These are phyloP conservation scores for Austroboletus rostrupii DNA, from an alignment of 1,284 basidiomycete species.

Conservation along the genomic window DNA sequence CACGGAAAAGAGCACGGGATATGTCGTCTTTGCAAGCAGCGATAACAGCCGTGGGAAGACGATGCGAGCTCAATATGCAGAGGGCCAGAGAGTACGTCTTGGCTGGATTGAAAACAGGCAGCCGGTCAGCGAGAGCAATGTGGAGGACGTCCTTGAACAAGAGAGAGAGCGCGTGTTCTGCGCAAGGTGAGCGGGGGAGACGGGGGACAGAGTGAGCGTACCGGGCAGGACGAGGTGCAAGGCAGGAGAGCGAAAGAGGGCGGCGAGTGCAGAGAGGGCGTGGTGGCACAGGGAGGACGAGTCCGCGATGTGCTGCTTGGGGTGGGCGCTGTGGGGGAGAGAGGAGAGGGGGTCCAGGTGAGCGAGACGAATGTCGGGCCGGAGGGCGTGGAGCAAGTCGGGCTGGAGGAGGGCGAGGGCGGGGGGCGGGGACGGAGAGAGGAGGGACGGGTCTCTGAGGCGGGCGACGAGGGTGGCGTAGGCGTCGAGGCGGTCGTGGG, in stretches of 20 bases:
- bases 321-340: conserved; percentile 29
- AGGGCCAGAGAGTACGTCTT: conserved; percentile 47
- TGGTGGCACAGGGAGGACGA: conserved; percentile 44
- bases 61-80: conserved; percentile 47
- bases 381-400: conserved; percentile 38
- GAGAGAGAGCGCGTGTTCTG: conserved; percentile 35
- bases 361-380: conserved; percentile 45
- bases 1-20: conserved; percentile 30
- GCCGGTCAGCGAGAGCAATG: conserved; percentile 28
- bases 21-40: conserved; percentile 28
- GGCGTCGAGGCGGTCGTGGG: conserved; percentile 56
- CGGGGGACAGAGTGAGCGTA: conserved; percentile 37
- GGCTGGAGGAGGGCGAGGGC: conserved; percentile 33
- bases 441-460: conserved; percentile 29
- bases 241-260: conserved; percentile 42
- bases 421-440: conserved; percentile 20
- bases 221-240: conserved; percentile 46
- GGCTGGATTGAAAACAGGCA: conserved; percentile 39
- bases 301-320: conserved; percentile 39
- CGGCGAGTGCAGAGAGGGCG: conserved; percentile 46
- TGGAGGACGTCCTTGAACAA: conserved; percentile 39
- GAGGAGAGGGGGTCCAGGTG: conserved; percentile 35
- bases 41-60: conserved; percentile 40
- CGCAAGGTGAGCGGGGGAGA: conserved; percentile 1
- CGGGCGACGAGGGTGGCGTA: conserved; percentile 48